These are phyloP conservation scores for Cyclostephanos invisitatus DNA, from an alignment of 108 stramenopile genomes.

Conservation along the genomic window DNA sequence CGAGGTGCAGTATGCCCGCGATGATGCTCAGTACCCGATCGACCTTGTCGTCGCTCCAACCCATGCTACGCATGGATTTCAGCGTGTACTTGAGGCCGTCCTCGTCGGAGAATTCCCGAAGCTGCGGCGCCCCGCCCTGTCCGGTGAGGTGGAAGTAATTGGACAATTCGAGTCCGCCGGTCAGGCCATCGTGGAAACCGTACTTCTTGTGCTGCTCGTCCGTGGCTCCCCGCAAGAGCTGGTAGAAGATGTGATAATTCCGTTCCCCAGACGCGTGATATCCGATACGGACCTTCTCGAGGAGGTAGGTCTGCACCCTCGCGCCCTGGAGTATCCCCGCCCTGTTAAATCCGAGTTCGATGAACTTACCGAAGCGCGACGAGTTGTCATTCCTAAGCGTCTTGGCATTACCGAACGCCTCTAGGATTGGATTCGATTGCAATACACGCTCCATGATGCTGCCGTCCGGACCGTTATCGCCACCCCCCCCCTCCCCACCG, in stretches of 20 bases:
- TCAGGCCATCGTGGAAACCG: conserved; percentile 75
- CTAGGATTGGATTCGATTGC: conserved; percentile 97
- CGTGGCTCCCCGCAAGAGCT: conserved; percentile 85
- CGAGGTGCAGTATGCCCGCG: conserved; percentile 91
- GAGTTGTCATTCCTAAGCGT: conserved; percentile 99
- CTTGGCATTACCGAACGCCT: conserved; percentile 99
- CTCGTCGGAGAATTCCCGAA: conserved; percentile 90
- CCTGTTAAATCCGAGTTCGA: conserved; percentile 92
- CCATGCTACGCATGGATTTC: conserved; percentile 84
- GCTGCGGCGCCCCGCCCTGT: conserved; percentile 86
- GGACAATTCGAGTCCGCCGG: conserved; percentile 74
- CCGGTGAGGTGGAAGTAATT: conserved; percentile 84
- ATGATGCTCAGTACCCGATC: conserved; percentile 73
- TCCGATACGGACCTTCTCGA: conserved; percentile 96
- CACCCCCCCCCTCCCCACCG: conserved; percentile 48
- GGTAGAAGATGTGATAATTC: conserved; percentile 95
- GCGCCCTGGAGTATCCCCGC: conserved; percentile 92
- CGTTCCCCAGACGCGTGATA: conserved; percentile 90
- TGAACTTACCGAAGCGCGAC: conserved; percentile 99
- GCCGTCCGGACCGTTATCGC: conserved; percentile 42
- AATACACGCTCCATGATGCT: conserved; percentile 93
- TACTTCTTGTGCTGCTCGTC: conserved; percentile 85
- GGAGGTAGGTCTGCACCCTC: conserved; percentile 93
- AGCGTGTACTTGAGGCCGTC: conserved; percentile 83
- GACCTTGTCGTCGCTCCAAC: conserved; percentile 73